Percentiles rank a stretch among this genome's conserved stretches.
phyloP scores from a whole-genome alignment of 179 eudicot genomes.

The Beta corolliflora region DNA sequence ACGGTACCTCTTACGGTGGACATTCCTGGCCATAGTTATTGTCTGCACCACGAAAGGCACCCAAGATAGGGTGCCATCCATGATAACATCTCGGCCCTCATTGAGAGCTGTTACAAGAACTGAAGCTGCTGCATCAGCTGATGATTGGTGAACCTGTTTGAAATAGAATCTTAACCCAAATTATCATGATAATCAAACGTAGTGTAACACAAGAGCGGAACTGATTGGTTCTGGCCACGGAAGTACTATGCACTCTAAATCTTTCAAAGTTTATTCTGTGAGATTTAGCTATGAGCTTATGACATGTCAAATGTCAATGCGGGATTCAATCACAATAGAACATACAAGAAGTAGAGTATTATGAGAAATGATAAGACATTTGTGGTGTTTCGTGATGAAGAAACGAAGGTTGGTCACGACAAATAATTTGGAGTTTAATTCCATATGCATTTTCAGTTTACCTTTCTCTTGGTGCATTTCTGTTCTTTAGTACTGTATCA shows the following conservation, averaged over 20 bases:
- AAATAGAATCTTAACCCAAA: slow-evolving; percentile 22
- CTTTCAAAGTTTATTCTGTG: background rate
- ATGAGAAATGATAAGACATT: background rate
- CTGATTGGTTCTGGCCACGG: background rate
- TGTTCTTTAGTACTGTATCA: background rate
- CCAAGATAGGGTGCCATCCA: slow-evolving; percentile 99
- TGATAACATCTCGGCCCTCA: slow-evolving; percentile 97
- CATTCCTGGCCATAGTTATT: slow-evolving; percentile 98
- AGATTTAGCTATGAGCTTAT: background rate
- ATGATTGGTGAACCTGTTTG: slow-evolving; percentile 94
- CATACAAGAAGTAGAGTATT: background rate
- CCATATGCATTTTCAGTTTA: background rate
- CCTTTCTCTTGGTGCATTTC: background rate
- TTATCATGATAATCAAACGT: background rate
- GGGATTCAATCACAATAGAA: background rate
- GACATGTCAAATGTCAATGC: background rate
- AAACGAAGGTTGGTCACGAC: background rate
- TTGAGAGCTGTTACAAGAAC: slow-evolving; percentile 96
- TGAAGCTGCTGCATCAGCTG: slow-evolving; percentile 98
- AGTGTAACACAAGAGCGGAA: background rate
- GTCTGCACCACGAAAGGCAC: slow-evolving; percentile 96
- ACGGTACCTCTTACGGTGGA: slow-evolving; percentile 85
- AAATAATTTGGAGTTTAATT: background rate
- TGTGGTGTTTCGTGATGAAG: background rate
- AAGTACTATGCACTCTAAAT: background rate